phyloP scores from a whole-genome alignment of 352 stramenopile species.

The Phytophthora pluvialis region DNA sequence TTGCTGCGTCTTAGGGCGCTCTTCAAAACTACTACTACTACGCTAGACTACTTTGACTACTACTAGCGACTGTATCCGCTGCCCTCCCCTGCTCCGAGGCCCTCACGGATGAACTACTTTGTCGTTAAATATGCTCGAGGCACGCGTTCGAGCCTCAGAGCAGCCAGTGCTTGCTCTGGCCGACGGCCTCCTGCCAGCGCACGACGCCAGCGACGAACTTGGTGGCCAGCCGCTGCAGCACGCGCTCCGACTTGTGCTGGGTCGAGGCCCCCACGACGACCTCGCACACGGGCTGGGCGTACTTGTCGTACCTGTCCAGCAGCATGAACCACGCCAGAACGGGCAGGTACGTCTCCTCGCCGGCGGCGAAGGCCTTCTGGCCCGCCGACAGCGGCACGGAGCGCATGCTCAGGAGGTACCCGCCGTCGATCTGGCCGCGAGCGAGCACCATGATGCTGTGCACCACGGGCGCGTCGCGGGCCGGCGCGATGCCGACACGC shows the following conservation, averaged over 20 bases:
- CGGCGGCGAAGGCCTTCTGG: constrained; percentile 39
- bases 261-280: constrained; percentile 41
- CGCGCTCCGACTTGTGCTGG: constrained; percentile 37
- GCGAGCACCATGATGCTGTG: constrained; percentile 52
- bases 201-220: constrained; percentile 36
- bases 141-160: constrained; percentile 14
- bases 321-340: constrained; percentile 53
- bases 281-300: constrained; percentile 40
- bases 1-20: constrained; percentile 19
- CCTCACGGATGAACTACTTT: constrained; percentile 33
- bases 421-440: constrained; percentile 51
- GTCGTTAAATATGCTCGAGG: constrained; percentile 39
- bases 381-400: constrained; percentile 45
- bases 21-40: constrained; percentile 33
- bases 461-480: constrained; percentile 36
- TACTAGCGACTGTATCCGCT: constrained; percentile 39
- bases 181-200: constrained; percentile 49
- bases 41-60: constrained; percentile 24
- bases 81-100: not conserved
- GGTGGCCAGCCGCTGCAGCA: constrained; percentile 25
- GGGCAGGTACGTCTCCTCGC: constrained; percentile 38
- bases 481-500: constrained; percentile 37
- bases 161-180: constrained; percentile 39
- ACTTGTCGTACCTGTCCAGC: constrained; percentile 43
- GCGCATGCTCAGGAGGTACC: constrained; percentile 49